Evolutionary conservation across 371 early-diverging fungal species (phyloP), one percentile per base, ranked within the genome.

Genomic region (Funneliformis caledonium): DNA sequence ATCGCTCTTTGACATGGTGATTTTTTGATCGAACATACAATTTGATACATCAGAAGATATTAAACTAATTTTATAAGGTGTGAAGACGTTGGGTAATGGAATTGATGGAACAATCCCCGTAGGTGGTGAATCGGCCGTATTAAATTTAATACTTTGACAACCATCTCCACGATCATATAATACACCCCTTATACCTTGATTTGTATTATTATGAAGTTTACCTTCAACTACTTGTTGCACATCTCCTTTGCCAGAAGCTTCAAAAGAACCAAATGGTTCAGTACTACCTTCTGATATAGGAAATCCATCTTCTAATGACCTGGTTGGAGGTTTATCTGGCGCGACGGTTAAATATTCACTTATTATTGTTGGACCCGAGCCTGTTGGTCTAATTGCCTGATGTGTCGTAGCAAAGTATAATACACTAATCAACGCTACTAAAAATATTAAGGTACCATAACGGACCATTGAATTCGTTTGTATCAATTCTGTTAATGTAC

Each of bases 401-500:
- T 72, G 72, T 50, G 72, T 72, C 26, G 72, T 72, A 33, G 72
- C 72, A 72, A 72, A 72, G 50, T 72, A 72, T 48, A 72, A 72
- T 72, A 72, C 22, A 22, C 50, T 72, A 50, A 72, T 52, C 14
- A 72, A 52, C 10, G 50, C 72, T 72, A 72, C 47, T 14, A 72
- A 19, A 33, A 72, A 72, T 72, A 72, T 72, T 52, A 72, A 72
- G 14, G 26, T 22, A 31, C 31, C 52, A 52, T 72, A 72, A 42
- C 72, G 33, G 26, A 50, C 52, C n/a, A 72, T 50, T 26, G 72
- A 72, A 26, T 33, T 72, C 6, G 56, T 19, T 56, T 56, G 16
- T 56, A 56, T 2, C 16, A 19, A 7, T 0, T 56, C 19, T 4
- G 7, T 56, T 56, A 56, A 5, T 19, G 16, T 16, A 19, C 56